Evolutionary conservation across 2,329 filamentous ascomycete species (phyloP).

Genomic region (Arthrobotrys musiformis): DNA sequence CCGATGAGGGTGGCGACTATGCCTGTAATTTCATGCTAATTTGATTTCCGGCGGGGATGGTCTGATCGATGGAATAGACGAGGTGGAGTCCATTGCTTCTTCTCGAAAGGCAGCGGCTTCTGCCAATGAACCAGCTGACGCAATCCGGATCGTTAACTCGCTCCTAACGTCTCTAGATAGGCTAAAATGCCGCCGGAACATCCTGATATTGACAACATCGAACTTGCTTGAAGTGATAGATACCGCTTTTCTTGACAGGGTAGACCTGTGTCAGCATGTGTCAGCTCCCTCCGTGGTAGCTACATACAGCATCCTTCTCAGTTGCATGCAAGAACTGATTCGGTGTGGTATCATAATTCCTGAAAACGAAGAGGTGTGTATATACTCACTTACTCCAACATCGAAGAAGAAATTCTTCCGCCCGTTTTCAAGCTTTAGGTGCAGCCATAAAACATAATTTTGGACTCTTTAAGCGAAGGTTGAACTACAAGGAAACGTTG

Average conservation of each 20-base stretch:
- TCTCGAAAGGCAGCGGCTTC: conserved; percentile 57
- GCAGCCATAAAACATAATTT: conserved; percentile 32
- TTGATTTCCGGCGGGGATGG: conserved; percentile 17
- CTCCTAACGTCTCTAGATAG: conserved; percentile 59
- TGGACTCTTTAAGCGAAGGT: conserved; percentile 50
- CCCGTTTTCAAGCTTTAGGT: conserved; percentile 42
- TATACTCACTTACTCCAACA: conserved; percentile 8
- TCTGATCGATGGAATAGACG: conserved; percentile 52
- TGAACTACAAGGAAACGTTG: conserved; percentile 52
- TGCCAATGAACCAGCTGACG: conserved; percentile 58
- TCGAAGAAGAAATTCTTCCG: neutral
- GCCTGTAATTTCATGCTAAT: conserved; percentile 28
- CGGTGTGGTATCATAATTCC: conserved; percentile 56
- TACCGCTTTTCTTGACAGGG: conserved; percentile 58
- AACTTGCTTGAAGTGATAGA: conserved; percentile 59
- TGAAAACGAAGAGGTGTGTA: conserved; percentile 55
- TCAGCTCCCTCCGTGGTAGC: conserved; percentile 56
- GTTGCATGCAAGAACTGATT: conserved; percentile 58
- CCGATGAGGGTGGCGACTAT: conserved; percentile 15
- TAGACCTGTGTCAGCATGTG: conserved; percentile 58
- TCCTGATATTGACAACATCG: conserved; percentile 59
- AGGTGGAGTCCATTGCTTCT: conserved; percentile 58
- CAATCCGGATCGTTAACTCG: conserved; percentile 59
- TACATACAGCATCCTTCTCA: conserved; percentile 58
- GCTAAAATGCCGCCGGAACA: conserved; percentile 57